Base-by-base conservation (phyloP, 176 grass and related monocot species). In the Tillandsia leiboldiana region DNA sequence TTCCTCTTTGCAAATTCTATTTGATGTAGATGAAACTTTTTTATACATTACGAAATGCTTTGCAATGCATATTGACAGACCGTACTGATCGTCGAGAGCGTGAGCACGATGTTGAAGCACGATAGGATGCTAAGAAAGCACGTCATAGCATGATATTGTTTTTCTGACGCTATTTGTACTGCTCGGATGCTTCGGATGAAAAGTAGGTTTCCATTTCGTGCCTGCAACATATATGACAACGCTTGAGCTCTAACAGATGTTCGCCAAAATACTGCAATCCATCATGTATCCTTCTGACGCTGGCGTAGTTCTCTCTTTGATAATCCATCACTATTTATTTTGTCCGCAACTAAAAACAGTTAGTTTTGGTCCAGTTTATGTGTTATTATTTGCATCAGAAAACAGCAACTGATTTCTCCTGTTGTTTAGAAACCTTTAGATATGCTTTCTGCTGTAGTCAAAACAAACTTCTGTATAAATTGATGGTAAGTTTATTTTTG, bases 71-170 rank as follows among this genome's bases (percentile, higher is more conserved):
- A 51, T 74, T 69, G 84, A 76, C 80, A 99, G 94, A 99, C 84
- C n/a, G 77, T 93, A 49, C 42, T 93, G 72, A 11, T 99, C 0
- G 76, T 96, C 42, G 91, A 90, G 73, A 81, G 87, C 73, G 91
- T 85, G 13, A 87, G 81, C 69, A 86, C 87, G 28, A 85, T 96
- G 87, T 72, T 90, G 70, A 96, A 96, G 84, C 79, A 87, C 64
- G 91, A 93, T 51, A 87, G 90, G 67, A 88, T 88, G 75, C 67
- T 99, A 66, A 85, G 70, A 69, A 78, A 86, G 76, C 82, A 86
- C 6, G 72, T 72, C 13, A 61, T 61, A 61, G 15, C 56, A 61
- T 9, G 17, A 42, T 5, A 42, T 42, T 5, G 33, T 42, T 42
- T 42, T 42, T 42, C 33, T 42, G 33, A 42, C 33, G 7, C 33